Evolutionary conservation across 768 basidiomycete species (phyloP), one percentile per base, ranked within the genome.

Genomic region (Asterophora parasitica): DNA sequence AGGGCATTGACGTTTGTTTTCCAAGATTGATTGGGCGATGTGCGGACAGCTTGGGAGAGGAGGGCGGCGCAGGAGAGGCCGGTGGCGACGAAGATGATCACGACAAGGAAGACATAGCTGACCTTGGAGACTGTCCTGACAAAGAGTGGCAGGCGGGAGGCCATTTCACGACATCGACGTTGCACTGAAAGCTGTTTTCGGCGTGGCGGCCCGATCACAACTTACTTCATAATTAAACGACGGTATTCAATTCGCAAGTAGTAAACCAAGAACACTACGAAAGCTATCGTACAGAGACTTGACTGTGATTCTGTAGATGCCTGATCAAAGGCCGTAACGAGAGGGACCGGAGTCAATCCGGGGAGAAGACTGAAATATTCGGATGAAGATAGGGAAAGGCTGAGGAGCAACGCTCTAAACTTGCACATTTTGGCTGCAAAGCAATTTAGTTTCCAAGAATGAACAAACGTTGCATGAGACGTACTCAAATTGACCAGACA

Each of bases 1-100:
- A 85, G 65, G 4, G 80, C 77, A 61, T 90, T 81, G 72, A 79
- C 73, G 64, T 89, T 90, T 27, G 74, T 69, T 42, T 56, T 62
- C 78, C 81, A 85, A 8, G 76, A 70, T 51, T 64, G 67, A 36
- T 61, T 66, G 1, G 76, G 76, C 2, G 84, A 72, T 0, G 79
- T 85, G 42, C 86, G 74, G 15, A 86, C 80, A 0, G 87, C 85
- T 60, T 90, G 87, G 0, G 81, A 79, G 42, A 89, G 73, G 44
- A 89, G 68, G 0, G 80, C 76, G 1, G 77, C 65, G 55, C 80
- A 82, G 4, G 85, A 88, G 15, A 88, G 69, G 26, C 79, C 78
- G 31, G 77, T 67, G 37, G 81, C 76, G 35, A 78, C 75, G 17
- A 73, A 65, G 4, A 75, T 72, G 34, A 75, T 48, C 31, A 82